A percentile compares a stretch with the other conserved stretches of the same genome.
phyloP scores from a whole-genome alignment of 306 rosid species.

The Acacia acuminata region DNA sequence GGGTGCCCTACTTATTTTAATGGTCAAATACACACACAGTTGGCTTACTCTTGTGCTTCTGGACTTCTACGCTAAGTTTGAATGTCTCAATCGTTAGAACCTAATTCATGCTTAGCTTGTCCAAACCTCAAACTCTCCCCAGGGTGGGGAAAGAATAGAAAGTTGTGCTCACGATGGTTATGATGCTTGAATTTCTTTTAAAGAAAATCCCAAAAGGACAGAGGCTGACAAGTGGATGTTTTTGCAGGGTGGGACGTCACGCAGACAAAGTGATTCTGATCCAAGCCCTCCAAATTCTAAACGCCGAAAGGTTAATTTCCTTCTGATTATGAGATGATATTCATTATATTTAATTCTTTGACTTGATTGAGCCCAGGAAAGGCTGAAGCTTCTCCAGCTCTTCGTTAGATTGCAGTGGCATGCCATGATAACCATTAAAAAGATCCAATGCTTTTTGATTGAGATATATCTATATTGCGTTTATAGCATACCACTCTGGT shows the following conservation, averaged over 20 bases:
- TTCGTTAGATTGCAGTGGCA: conserved; percentile 10
- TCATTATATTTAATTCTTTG: not conserved
- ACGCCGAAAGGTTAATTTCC: conserved; percentile 74
- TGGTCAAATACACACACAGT: not conserved
- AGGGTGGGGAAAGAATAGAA: not conserved
- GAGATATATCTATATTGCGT: not conserved
- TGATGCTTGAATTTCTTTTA: not conserved
- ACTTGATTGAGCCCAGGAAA: not conserved
- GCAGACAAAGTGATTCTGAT: conserved; percentile 49
- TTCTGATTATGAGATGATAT: conserved; percentile 4
- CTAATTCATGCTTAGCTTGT: conserved; percentile 3
- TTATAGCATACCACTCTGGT: too few relatives aligned
- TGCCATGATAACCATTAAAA: conserved; percentile 3
- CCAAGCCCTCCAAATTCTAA: conserved; percentile 63
- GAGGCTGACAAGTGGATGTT: conserved; percentile 25
- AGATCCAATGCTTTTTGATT: not conserved
- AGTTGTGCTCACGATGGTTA: not conserved
- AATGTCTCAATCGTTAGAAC: conserved; percentile 23
- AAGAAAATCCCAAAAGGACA: not conserved
- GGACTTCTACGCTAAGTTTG: conserved; percentile 22
- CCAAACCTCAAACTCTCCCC: not conserved
- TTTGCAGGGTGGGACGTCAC: conserved; percentile 66
- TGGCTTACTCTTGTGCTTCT: conserved; percentile 15
- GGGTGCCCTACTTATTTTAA: conserved; percentile 14
- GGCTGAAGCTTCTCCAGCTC: not conserved